A percentile compares a stretch with the other conserved stretches of the same genome.
Evolutionary conservation across 768 basidiomycete genomes (phyloP).

Genomic region (Boletus huronensis): DNA sequence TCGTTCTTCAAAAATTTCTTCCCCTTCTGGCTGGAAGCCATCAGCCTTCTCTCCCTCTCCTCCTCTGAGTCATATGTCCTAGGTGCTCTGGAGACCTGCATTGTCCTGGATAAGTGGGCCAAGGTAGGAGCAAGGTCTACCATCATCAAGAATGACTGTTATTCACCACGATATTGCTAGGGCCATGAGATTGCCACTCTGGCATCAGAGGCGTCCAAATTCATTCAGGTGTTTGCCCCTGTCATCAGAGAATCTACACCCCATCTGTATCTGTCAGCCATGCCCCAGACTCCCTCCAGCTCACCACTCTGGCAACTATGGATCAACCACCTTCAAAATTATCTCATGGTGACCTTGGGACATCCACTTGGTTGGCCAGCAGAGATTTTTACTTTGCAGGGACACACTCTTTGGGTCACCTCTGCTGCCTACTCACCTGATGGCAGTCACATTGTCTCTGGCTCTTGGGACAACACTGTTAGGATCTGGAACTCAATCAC

Average conservation of each 20-base stretch:
- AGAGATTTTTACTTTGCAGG: not conserved
- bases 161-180: not conserved
- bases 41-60: constrained; percentile 20
- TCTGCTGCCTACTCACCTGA: no score
- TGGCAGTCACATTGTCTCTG: no score
- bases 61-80: not conserved
- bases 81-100: no score
- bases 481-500: constrained; percentile 1
- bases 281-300: not conserved
- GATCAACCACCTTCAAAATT: not conserved
- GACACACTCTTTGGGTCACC: not conserved
- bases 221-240: constrained; percentile 1
- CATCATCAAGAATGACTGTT: accelerated
- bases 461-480: no score
- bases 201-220: not conserved
- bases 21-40: constrained; percentile 38
- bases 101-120: no score
- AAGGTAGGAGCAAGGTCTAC: no score
- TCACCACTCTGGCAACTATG: not conserved
- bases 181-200: not conserved
- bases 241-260: not conserved
- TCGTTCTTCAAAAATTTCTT: constrained; percentile 24
- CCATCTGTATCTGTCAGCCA: not conserved
- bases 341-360: not conserved
- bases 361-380: not conserved